A percentile compares a stretch with the other conserved stretches of the same genome.
phyloP scores from a whole-genome alignment of 192 early-diverging fungal species.

The Umbelopsis ramanniana region DNA sequence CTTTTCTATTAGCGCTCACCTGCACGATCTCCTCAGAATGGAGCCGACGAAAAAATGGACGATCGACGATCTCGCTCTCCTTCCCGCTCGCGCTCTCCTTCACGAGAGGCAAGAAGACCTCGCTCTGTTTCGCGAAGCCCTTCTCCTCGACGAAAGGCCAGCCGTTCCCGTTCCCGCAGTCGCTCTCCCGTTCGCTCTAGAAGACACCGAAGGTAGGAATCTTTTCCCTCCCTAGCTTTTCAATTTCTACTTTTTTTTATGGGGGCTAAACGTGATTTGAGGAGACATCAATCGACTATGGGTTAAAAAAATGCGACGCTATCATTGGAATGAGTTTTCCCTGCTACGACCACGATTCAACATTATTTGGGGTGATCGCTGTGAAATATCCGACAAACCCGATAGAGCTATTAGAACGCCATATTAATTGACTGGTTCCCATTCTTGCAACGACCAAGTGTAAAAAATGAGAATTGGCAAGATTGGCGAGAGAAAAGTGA shows the following conservation, averaged over 20 bases:
- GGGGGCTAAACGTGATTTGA: not conserved
- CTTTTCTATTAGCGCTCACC: not conserved
- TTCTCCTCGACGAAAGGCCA: constrained; percentile 22
- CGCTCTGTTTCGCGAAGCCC: constrained; percentile 30
- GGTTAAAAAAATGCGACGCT: not conserved
- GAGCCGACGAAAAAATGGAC: not conserved
- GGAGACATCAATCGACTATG: not conserved
- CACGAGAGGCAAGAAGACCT: constrained; percentile 10
- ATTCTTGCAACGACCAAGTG: constrained; percentile 24
- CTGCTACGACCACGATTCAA: too few relatives aligned
- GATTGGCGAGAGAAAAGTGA: not conserved
- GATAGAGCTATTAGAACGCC: constrained; percentile 1
- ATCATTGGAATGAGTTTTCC: too few relatives aligned
- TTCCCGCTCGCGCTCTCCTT: constrained; percentile 28
- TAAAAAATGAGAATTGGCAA: constrained; percentile 15
- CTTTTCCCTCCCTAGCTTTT: not conserved
- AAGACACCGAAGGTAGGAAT: constrained; percentile 17
- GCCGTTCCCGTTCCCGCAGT: constrained; percentile 25
- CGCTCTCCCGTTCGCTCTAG: constrained; percentile 31
- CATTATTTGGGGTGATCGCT: too few relatives aligned
- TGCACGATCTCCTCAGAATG: constrained; percentile 2
- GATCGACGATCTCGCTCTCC: constrained; percentile 12
- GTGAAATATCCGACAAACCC: not conserved
- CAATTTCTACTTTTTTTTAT: not conserved
- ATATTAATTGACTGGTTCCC: constrained; percentile 22